Conservation (phyloP, 2,329 filamentous ascomycete species). For the Neonectria magnoliae region DNA sequence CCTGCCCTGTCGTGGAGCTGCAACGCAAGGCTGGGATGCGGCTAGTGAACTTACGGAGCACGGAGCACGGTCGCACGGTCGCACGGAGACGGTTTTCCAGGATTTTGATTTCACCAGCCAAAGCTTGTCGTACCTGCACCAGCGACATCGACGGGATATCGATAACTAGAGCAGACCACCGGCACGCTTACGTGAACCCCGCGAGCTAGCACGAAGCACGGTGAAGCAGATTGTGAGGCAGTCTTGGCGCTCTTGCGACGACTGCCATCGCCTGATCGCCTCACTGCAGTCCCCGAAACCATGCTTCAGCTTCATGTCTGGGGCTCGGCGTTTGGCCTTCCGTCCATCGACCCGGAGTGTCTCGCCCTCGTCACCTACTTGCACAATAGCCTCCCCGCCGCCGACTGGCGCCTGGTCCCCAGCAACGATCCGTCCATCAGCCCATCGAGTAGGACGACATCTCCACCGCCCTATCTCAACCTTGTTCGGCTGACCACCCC, state of each 20-base stretch:
- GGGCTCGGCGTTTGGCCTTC: constrained; percentile 87
- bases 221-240: neutral
- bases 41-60: constrained; percentile 12
- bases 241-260: neutral
- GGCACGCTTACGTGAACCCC: neutral
- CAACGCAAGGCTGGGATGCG: constrained; percentile 31
- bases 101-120: neutral
- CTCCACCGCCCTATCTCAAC: constrained; percentile 27
- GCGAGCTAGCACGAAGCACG: neutral
- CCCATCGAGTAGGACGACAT: constrained; percentile 69
- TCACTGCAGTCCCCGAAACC: constrained; percentile 20
- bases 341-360: constrained; percentile 92
- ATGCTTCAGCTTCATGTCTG: constrained; percentile 82
- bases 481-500: constrained; percentile 36
- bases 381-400: constrained; percentile 66
- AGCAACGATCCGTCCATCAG: constrained; percentile 78
- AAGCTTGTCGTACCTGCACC: neutral
- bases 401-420: constrained; percentile 75
- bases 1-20: constrained; percentile 9
- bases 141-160: neutral
- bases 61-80: constrained; percentile 9
- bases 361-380: constrained; percentile 85
- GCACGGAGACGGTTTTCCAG: constrained; percentile 14
- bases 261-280: constrained; percentile 7
- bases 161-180: neutral